Evolutionary conservation across 1,284 basidiomycete genomes (phyloP).

Genomic region (Singerocomus inundabilis): DNA sequence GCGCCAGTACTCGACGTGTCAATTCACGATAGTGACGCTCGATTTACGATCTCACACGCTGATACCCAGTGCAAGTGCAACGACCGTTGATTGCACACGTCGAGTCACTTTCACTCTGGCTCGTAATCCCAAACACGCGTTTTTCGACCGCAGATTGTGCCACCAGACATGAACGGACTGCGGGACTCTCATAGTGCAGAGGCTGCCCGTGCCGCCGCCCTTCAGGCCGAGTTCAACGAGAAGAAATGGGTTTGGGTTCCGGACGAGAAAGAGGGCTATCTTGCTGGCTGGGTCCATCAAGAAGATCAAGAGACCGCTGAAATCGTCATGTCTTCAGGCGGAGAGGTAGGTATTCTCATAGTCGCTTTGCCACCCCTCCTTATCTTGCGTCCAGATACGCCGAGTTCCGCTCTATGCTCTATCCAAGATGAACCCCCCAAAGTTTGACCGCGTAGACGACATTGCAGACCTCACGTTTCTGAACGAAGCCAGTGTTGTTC

Average conservation of each 20-base stretch:
- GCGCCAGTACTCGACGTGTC: neutral
- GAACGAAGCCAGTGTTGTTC: conserved; percentile 98
- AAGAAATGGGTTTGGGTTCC: conserved; percentile 98
- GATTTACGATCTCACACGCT: neutral
- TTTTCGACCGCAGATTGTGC: conserved; percentile 4
- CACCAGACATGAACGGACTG: conserved; percentile 44
- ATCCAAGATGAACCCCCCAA: conserved; percentile 97
- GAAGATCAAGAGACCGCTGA: conserved; percentile 80
- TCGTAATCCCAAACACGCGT: conserved; percentile 16
- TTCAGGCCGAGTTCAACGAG: conserved; percentile 93
- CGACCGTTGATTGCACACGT: conserved; percentile 1
- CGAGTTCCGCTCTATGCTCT: conserved; percentile 74
- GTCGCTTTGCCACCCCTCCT: conserved; percentile 8
- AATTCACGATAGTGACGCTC: conserved; percentile 3
- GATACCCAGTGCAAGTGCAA: conserved; percentile 12
- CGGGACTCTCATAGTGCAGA: conserved; percentile 65
- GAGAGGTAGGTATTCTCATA: conserved; percentile 54
- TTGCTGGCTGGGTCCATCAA: conserved; percentile 85
- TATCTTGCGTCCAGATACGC: conserved; percentile 53
- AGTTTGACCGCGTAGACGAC: conserved; percentile 97
- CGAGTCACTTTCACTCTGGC: neutral
- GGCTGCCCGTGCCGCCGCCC: conserved; percentile 76
- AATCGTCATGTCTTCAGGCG: conserved; percentile 77
- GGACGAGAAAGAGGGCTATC: conserved; percentile 85
- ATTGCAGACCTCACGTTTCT: conserved; percentile 98